Conservation (phyloP, 345 rosid species). For the Eucalyptus caleyi region DNA sequence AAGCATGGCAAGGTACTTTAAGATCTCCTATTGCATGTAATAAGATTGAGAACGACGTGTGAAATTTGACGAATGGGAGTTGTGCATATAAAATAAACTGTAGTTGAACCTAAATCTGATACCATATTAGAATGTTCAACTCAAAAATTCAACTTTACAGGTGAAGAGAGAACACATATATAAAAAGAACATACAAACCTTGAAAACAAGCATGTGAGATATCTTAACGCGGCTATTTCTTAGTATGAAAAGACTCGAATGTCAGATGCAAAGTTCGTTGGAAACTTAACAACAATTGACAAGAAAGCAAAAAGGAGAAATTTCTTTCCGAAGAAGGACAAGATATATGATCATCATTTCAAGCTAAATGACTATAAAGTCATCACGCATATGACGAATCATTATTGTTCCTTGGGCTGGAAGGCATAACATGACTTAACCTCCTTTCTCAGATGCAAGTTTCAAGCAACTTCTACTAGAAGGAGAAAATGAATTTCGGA, state of each 20-base stretch:
- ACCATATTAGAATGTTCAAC: not conserved
- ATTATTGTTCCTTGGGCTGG: not conserved
- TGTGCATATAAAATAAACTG: not conserved
- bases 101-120: accelerated
- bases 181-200: not conserved
- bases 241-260: accelerated
- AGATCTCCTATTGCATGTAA: not conserved
- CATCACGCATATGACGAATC: not conserved
- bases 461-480: not conserved
- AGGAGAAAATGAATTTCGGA: not conserved
- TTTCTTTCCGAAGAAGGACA: not conserved
- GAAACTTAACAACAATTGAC: not conserved
- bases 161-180: not conserved
- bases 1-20: not conserved
- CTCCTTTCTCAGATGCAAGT: not conserved
- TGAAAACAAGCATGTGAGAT: accelerated
- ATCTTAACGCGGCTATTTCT: not conserved
- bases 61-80: not conserved
- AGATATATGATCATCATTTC: not conserved
- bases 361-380: not conserved
- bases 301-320: not conserved
- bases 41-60: accelerated
- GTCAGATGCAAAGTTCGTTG: not conserved
- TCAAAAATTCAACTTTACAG: not conserved
- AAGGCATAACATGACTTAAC: not conserved